Evolutionary conservation across 2,329 filamentous ascomycete genomes (phyloP), one percentile per base, ranked within the genome.

Genomic region (Calonectria hongkongensis): DNA sequence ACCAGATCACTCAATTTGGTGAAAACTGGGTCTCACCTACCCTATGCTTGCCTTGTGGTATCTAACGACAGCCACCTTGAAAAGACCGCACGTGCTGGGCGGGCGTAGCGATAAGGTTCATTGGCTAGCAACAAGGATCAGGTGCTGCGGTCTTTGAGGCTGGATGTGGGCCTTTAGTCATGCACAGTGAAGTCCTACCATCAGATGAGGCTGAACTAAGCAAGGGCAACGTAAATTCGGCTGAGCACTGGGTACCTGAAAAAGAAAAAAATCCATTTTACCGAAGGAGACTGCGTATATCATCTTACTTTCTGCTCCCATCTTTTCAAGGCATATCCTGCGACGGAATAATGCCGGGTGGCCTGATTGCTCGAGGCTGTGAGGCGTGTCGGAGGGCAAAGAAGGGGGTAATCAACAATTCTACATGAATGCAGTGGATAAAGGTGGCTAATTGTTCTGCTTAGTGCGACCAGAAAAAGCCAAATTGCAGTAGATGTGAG

Each of bases 401-500:
- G 54, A 60, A 58, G n/a, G 21, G 33, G 12, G 54, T 58, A 41
- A 41, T 16, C 1, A 7, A 28, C 21, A 41, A 15, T 10, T 18
- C 12, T 12, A 58, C 7, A 27, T 5, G 21, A 21, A 16, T 3
- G 18, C 3, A 41, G 15, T 27, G 12, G 33, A 41, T 3, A 12
- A 5, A 8, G 3, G 41, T 7, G 15, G 30, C 54, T 60, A 10
- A 41, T 58, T 3, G 7, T 15, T 60, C 16, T 9, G 16, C 6
- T 1, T 21, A 63, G 58, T 63, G 41, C 39, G 58, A 63, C 27
- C 41, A 47, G 16, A 33, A 47, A 28, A 63, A 47, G 27, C 58
- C 58, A 30, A 30, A 25, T 4, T 63, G 41, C 4, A 33, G 58
- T 5, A 63, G 58, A 45, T 63, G 58, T 10, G 41, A 43, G 9